These are phyloP conservation scores for Wickerhamiella dianesei DNA, from an alignment of 805 yeast species.

Conservation along the genomic window DNA sequence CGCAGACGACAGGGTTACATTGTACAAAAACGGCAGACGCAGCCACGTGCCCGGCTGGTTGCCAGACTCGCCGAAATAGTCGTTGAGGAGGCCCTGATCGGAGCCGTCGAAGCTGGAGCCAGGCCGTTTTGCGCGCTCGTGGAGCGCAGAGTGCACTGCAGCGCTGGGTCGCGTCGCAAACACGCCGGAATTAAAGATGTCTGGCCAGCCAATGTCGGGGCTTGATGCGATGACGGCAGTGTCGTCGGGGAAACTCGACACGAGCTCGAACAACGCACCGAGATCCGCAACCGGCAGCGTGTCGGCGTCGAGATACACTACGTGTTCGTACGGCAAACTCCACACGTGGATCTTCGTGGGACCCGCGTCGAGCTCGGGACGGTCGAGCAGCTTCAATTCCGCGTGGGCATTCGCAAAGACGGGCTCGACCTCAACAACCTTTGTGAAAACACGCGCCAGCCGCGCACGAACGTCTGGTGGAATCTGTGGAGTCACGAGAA, in stretches of 20 bases:
- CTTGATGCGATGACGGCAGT: slow-evolving; percentile 30
- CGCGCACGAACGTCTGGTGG: slow-evolving; percentile 9
- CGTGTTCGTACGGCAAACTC: slow-evolving; percentile 31
- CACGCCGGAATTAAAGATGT: slow-evolving; percentile 73
- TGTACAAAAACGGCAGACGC: slow-evolving; percentile 64
- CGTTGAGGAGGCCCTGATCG: slow-evolving; percentile 81
- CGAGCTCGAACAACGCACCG: slow-evolving; percentile 15
- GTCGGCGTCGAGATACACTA: slow-evolving; percentile 44
- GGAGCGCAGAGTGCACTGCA: slow-evolving; percentile 27
- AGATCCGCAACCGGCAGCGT: slow-evolving; percentile 32
- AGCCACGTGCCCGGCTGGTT: slow-evolving; percentile 37
- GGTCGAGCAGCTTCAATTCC: slow-evolving; percentile 26
- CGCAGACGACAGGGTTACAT: slow-evolving; percentile 49
- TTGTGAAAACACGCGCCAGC: slow-evolving; percentile 19
- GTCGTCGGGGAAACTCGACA: not conserved
- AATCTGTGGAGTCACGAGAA: slow-evolving; percentile 22
- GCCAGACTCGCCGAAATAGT: slow-evolving; percentile 34
- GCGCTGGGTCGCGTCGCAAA: slow-evolving; percentile 44
- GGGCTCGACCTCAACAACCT: slow-evolving; percentile 21
- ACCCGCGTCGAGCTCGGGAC: slow-evolving; percentile 36
- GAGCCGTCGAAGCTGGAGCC: slow-evolving; percentile 65
- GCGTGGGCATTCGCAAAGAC: slow-evolving; percentile 18
- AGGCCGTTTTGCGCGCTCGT: slow-evolving; percentile 13
- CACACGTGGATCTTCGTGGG: slow-evolving; percentile 46
- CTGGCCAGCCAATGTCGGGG: slow-evolving; percentile 89